These are phyloP conservation scores for Antitrichia curtipendula DNA, from an alignment of 225 moss, liverwort and hornwort genomes.

Conservation along the genomic window DNA sequence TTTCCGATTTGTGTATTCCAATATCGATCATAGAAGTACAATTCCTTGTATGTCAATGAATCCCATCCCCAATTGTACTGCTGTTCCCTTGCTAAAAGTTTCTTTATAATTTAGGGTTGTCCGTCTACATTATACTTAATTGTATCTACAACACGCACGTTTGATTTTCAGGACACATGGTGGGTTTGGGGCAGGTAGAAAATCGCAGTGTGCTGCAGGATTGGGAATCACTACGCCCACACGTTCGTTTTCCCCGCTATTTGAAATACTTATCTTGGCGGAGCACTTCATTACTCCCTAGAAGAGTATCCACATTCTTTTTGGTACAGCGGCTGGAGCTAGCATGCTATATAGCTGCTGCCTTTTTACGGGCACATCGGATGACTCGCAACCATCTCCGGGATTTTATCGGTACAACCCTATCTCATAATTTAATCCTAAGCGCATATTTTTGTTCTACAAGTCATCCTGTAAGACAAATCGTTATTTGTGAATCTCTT, in stretches of 20 bases:
- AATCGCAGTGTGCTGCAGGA: not conserved
- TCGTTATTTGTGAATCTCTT: not conserved
- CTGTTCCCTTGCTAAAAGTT: not conserved
- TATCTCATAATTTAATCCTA: not conserved
- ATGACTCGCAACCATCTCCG: slow-evolving; percentile 57
- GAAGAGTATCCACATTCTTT: slow-evolving; percentile 21
- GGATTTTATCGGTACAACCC: slow-evolving; percentile 50
- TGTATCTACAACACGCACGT: not conserved
- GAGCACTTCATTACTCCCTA: slow-evolving; percentile 37
- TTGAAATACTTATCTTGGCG: slow-evolving; percentile 49
- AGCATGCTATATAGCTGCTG: slow-evolving; percentile 66
- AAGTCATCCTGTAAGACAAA: not conserved
- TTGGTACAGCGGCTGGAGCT: slow-evolving; percentile 46
- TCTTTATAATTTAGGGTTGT: not conserved
- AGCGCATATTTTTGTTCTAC: not conserved
- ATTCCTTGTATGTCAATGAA: not conserved
- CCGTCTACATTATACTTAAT: not conserved
- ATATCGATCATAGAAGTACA: not conserved
- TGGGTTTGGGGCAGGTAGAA: not conserved
- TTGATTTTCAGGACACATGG: not conserved
- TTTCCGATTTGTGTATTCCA: not conserved
- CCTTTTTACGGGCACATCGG: slow-evolving; percentile 71
- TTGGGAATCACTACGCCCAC: slow-evolving; percentile 52
- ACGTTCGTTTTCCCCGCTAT: slow-evolving; percentile 54
- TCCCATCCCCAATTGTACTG: not conserved